A percentile compares a stretch with the other conserved stretches of the same genome.
phyloP scores from a whole-genome alignment of 768 basidiomycete genomes.

The Hortiboletus campestris region DNA sequence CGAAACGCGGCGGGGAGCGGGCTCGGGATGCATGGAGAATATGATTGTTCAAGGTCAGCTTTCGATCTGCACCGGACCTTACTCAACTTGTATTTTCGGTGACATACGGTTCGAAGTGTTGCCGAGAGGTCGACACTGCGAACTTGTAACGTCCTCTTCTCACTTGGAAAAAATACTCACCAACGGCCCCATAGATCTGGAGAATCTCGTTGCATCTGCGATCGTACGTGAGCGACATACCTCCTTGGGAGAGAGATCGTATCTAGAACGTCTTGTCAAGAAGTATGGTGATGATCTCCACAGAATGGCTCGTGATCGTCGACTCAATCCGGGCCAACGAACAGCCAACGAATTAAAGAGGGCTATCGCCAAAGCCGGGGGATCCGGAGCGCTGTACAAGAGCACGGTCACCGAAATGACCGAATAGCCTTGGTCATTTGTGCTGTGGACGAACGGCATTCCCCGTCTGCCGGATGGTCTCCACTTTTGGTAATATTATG shows the following conservation, averaged over 20 bases:
- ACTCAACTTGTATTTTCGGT: neutral
- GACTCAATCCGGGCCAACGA: slow-evolving; percentile 79
- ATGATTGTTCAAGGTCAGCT: slow-evolving; percentile 36
- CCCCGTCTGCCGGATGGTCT: slow-evolving; percentile 11
- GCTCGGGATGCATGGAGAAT: neutral
- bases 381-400: slow-evolving; percentile 32
- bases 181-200: slow-evolving; percentile 50
- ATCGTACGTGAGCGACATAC: slow-evolving; percentile 55
- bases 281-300: slow-evolving; percentile 72
- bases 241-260: slow-evolving; percentile 66
- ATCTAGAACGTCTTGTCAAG: slow-evolving; percentile 61
- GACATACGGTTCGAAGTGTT: neutral
- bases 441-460: slow-evolving; percentile 1
- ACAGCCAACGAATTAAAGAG: slow-evolving; percentile 75
- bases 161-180: slow-evolving; percentile 12
- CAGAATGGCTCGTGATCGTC: slow-evolving; percentile 77
- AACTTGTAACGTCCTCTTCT: slow-evolving; percentile 1
- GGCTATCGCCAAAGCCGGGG: slow-evolving; percentile 58
- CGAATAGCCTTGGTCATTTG: slow-evolving; percentile 1
- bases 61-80: neutral
- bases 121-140: slow-evolving; percentile 1
- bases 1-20: neutral
- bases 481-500: slow-evolving; percentile 20
- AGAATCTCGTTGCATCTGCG: slow-evolving; percentile 53
- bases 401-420: neutral